phyloP scores from a whole-genome alignment of 441 rosid species.

The Adansonia gregorii region DNA sequence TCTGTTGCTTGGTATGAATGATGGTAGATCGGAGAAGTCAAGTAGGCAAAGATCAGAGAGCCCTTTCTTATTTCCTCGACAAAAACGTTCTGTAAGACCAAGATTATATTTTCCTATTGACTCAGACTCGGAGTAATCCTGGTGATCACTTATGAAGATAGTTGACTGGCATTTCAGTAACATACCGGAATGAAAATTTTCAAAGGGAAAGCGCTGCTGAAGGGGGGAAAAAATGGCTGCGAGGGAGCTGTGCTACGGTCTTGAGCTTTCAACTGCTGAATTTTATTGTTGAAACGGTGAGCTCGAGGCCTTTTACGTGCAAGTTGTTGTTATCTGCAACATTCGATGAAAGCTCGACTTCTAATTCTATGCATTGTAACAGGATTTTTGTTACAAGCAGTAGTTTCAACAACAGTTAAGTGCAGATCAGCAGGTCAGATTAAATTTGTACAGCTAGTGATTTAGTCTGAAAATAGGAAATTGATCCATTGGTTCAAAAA shows the following conservation, averaged over 20 bases:
- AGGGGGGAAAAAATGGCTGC: not conserved
- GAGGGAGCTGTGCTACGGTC: slow-evolving; percentile 3
- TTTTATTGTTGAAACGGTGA: slow-evolving; percentile 36
- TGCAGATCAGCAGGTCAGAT: slow-evolving; percentile 31
- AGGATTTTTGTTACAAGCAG: slow-evolving; percentile 31
- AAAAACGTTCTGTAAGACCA: not conserved
- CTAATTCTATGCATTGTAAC: slow-evolving; percentile 27
- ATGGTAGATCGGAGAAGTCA: not conserved
- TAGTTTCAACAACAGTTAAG: not conserved
- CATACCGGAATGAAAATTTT: not conserved
- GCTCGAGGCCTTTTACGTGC: slow-evolving; percentile 21
- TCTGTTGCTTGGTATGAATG: not conserved
- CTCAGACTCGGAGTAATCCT: not conserved
- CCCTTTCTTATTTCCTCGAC: not conserved
- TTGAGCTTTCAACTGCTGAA: slow-evolving; percentile 34
- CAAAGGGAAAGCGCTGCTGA: not conserved
- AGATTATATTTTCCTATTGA: not conserved
- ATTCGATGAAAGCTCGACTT: slow-evolving; percentile 13
- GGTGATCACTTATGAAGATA: slow-evolving; percentile 11
- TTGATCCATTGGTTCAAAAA: slow-evolving; percentile 18
- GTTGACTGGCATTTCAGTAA: slow-evolving; percentile 16
- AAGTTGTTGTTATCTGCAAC: slow-evolving; percentile 14
- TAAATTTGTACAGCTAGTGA: slow-evolving; percentile 44
- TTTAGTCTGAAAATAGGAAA: slow-evolving; percentile 29
- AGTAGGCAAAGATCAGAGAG: not conserved